A percentile compares a stretch with the other conserved stretches of the same genome.
phyloP scores from a whole-genome alignment of 371 early-diverging fungal genomes.

The Ordospora colligata region DNA sequence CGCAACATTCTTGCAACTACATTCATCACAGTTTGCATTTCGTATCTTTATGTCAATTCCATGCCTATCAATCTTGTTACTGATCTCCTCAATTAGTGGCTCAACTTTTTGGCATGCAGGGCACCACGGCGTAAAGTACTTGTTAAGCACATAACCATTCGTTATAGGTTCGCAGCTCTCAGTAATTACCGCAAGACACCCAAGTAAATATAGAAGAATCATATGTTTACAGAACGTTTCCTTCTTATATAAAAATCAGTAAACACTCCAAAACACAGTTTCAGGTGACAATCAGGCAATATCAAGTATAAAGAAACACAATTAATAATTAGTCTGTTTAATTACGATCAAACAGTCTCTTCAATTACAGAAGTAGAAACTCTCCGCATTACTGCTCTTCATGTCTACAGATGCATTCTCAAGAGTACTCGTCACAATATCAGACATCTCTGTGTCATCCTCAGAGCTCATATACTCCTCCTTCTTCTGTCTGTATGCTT shows the following conservation, averaged over 20 bases:
- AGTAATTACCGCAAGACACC: neutral
- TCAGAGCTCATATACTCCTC: constrained; percentile 44
- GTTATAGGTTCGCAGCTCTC: constrained; percentile 3
- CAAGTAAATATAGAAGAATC: neutral
- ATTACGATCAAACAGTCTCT: neutral
- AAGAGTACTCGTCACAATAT: constrained; percentile 24
- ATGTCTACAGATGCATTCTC: neutral
- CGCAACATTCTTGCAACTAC: constrained; percentile 50
- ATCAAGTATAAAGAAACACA: neutral
- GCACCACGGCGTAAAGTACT: constrained; percentile 32
- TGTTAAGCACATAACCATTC: constrained; percentile 8
- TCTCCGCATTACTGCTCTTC: constrained; percentile 12
- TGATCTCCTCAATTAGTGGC: constrained; percentile 53
- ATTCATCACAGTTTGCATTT: constrained; percentile 55
- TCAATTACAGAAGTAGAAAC: constrained; percentile 16
- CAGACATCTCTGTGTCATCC: constrained; percentile 43
- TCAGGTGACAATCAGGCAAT: neutral
- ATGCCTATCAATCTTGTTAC: constrained; percentile 34
- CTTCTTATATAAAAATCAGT: neutral
- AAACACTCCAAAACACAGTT: neutral
- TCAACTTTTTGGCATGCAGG: constrained; percentile 23
- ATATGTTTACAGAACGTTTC: neutral
- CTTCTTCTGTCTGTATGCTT: constrained; percentile 64
- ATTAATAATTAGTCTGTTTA: neutral
- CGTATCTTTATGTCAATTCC: constrained; percentile 33